phyloP scores from a whole-genome alignment of 768 basidiomycete species.

The Boletus subparvulus region DNA sequence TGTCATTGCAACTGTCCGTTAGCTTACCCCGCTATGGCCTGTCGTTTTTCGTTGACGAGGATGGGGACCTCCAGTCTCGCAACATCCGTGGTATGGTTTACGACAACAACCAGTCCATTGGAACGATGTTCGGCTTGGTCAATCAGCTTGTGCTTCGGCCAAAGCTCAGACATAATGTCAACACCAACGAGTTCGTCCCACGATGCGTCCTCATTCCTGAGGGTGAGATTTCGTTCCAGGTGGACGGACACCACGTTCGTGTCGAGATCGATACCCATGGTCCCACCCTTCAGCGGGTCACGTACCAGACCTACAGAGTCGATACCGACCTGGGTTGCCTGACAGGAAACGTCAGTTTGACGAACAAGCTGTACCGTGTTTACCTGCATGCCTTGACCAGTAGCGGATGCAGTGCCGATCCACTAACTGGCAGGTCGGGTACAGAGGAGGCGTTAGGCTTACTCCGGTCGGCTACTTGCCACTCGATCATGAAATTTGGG shows the following conservation, averaged over 20 bases:
- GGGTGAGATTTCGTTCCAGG: constrained; percentile 19
- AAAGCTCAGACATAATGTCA: not conserved
- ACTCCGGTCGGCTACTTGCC: constrained; percentile 37
- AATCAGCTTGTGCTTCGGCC: constrained; percentile 40
- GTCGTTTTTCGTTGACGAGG: too few relatives aligned
- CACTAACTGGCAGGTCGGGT: constrained; percentile 44
- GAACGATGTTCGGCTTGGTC: constrained; percentile 45
- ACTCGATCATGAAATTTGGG: constrained; percentile 38
- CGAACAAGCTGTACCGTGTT: constrained; percentile 34
- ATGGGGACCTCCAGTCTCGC: constrained; percentile 12
- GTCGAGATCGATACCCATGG: not conserved
- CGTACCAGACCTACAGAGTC: constrained; percentile 31
- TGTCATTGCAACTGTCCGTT: constrained; percentile 21
- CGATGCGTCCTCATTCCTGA: constrained; percentile 38
- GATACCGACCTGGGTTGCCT: constrained; percentile 32
- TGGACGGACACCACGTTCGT: constrained; percentile 3
- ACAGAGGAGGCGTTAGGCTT: constrained; percentile 42
- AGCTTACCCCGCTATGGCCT: constrained; percentile 27
- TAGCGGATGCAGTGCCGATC: constrained; percentile 39
- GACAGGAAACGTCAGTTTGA: constrained; percentile 22
- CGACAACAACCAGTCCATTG: constrained; percentile 38
- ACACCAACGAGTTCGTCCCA: not conserved
- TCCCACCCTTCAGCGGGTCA: not conserved
- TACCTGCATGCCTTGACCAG: constrained; percentile 46
- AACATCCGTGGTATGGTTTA: constrained; percentile 42